Base-by-base conservation (phyloP, 2,329 filamentous ascomycete species). In the Paracoccidioides brasiliensis region DNA sequence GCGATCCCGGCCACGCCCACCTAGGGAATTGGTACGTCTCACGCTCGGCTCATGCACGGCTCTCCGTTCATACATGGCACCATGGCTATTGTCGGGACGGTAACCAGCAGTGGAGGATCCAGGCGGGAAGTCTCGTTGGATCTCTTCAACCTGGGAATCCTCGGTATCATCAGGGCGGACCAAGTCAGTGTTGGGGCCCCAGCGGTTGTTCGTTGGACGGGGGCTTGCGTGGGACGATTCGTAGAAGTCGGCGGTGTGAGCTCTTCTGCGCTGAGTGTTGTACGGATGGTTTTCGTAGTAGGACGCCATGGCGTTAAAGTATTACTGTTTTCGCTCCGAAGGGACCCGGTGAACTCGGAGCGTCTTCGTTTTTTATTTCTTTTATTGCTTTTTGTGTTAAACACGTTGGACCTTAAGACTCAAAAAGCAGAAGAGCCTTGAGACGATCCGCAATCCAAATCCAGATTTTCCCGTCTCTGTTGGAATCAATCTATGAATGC, bases 91-190 rank as follows among this genome's bases (percentile, higher is more conserved):
- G 71, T 70, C 51, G 67, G 67, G 46, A 66, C 65, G 7, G 67
- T 65, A 48, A 65, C 62, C 38, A 62, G 35, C 45, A 28, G 45
- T 30, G 43, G 60, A 60, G 4, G 55, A 53, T 5, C 84, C 85
- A 5, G 88, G 87, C 37, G 88, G 88, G 64, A 94, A 95, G 63
- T 94, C 87, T 62, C 89, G 83, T 60, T 82, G 82, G 58, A 94
- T 82, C 72, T 94, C 88, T 72, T 95, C 90, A 66, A 94, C 72
- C 33, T 55, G 37, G 2, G 84, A 84, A 32, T 85, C 74, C 48
- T 84, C 83, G 69, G 85, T 90, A 64, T 89, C 85, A 67, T 90
- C 84, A 28, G 61, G 64, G 57, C 64, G 63, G 54, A 64, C 45
- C 15, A 64, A 54, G 30, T 61, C 61, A 9, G 53, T 56, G 30